Evolutionary conservation across 1,284 basidiomycete genomes (phyloP).

Genomic region (Cystobasidium pallidum): DNA sequence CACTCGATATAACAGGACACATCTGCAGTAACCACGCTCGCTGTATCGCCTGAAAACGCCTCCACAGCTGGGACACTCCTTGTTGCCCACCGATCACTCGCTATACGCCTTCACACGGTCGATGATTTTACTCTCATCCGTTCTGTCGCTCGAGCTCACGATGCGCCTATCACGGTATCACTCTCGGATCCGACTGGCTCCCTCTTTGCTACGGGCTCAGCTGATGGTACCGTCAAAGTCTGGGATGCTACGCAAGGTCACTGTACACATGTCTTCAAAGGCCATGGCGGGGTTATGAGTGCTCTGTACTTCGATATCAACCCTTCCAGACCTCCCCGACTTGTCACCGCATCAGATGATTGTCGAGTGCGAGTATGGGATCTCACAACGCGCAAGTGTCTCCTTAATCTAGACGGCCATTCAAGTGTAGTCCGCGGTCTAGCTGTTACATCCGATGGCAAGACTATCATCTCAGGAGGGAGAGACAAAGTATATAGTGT

Average conservation of each 20-base stretch:
- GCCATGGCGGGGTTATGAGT: constrained; percentile 93
- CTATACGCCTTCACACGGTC: constrained; percentile 61
- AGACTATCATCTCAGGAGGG: constrained; percentile 83
- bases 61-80: constrained; percentile 58
- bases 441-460: constrained; percentile 68
- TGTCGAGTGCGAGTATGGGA: constrained; percentile 88
- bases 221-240: constrained; percentile 94
- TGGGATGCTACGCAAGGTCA: constrained; percentile 89
- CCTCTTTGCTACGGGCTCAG: constrained; percentile 90
- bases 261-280: constrained; percentile 92
- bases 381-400: constrained; percentile 63
- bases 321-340: constrained; percentile 47
- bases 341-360: constrained; percentile 61
- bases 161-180: constrained; percentile 89
- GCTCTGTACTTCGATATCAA: constrained; percentile 74
- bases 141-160: constrained; percentile 79
- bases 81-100: constrained; percentile 60
- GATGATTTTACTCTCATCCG: constrained; percentile 66
- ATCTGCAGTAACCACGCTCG: constrained; percentile 61
- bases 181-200: constrained; percentile 81
- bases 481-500: constrained; percentile 86
- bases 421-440: constrained; percentile 86
- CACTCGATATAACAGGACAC: constrained; percentile 58
- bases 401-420: constrained; percentile 81
- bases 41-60: constrained; percentile 54